These are phyloP conservation scores for Colletotrichum cuscutae DNA, from an alignment of 2,329 filamentous ascomycete species.

Conservation along the genomic window DNA sequence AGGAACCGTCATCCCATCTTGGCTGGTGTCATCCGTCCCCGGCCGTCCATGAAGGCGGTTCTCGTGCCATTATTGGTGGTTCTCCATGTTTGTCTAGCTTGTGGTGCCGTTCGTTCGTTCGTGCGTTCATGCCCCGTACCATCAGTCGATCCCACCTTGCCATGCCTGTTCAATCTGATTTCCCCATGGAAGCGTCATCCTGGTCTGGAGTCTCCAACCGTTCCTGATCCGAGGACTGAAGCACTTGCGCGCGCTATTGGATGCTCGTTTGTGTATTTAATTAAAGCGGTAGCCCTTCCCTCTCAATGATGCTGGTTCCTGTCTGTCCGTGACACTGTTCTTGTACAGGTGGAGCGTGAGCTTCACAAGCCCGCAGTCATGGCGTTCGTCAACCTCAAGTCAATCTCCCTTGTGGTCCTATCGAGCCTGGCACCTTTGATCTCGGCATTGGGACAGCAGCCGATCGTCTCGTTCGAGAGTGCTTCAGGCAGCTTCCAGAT, in stretches of 20 bases:
- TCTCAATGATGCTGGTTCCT: background rate
- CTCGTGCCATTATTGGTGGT: slow-evolving; percentile 15
- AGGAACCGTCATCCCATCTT: slow-evolving; percentile 12
- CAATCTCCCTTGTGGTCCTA: slow-evolving; percentile 35
- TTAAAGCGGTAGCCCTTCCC: background rate
- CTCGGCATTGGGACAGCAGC: slow-evolving; percentile 59
- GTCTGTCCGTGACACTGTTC: background rate
- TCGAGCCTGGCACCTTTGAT: slow-evolving; percentile 38
- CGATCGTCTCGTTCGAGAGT: slow-evolving; percentile 54
- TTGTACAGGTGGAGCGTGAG: background rate
- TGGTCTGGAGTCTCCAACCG: slow-evolving; percentile 16
- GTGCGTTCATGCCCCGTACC: background rate
- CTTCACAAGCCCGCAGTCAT: background rate
- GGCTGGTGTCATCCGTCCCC: background rate
- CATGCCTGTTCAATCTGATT: slow-evolving; percentile 9
- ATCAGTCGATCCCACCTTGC: slow-evolving; percentile 7
- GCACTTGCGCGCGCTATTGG: background rate
- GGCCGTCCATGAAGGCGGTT: slow-evolving; percentile 3
- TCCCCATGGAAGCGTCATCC: slow-evolving; percentile 21
- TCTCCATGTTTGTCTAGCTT: background rate
- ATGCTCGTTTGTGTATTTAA: background rate
- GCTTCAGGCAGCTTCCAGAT: slow-evolving; percentile 43
- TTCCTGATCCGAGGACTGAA: slow-evolving; percentile 8
- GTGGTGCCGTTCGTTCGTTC: slow-evolving; percentile 9
- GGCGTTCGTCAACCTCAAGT: slow-evolving; percentile 27